phyloP scores from a whole-genome alignment of 1,284 basidiomycete species.

The Mycena citricolor region DNA sequence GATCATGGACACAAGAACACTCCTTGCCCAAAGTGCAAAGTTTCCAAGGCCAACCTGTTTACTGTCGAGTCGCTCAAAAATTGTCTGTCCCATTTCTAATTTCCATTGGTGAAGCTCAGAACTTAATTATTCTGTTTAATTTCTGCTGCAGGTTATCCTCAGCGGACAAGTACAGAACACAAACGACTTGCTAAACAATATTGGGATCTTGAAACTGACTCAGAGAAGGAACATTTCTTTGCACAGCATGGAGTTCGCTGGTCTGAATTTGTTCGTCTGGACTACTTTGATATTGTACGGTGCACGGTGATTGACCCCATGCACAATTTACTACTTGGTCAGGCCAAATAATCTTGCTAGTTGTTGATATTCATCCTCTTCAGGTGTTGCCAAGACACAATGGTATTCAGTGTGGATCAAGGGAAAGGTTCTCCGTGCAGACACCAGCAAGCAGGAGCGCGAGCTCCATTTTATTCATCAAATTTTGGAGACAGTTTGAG shows the following conservation, averaged over 20 bases:
- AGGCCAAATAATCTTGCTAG: background rate
- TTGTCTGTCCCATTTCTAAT: constrained; percentile 12
- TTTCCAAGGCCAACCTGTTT: constrained; percentile 19
- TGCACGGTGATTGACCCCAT: constrained; percentile 35
- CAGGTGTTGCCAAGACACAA: constrained; percentile 34
- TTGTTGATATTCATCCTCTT: background rate
- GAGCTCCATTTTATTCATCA: constrained; percentile 28
- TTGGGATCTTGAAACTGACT: constrained; percentile 4
- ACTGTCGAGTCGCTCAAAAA: constrained; percentile 19
- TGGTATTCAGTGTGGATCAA: constrained; percentile 36
- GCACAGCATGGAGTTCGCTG: constrained; percentile 26
- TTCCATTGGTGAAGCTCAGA: too few species aligned
- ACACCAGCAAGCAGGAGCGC: constrained; percentile 26
- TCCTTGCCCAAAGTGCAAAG: constrained; percentile 29
- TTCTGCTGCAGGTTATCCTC: constrained; percentile 18
- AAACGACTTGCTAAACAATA: constrained; percentile 17
- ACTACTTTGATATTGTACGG: constrained; percentile 31
- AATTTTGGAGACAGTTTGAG: constrained; percentile 25
- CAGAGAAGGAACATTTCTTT: constrained; percentile 24
- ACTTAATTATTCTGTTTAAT: background rate
- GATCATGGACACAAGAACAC: constrained; percentile 26
- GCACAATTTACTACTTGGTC: constrained; percentile 35
- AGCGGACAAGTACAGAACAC: constrained; percentile 20
- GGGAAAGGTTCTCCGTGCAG: constrained; percentile 25
- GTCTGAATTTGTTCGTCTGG: constrained; percentile 30